Evolutionary conservation across 2,329 filamentous ascomycete genomes (phyloP), one percentile per base, ranked within the genome.

Genomic region (Coniochaeta sp.): DNA sequence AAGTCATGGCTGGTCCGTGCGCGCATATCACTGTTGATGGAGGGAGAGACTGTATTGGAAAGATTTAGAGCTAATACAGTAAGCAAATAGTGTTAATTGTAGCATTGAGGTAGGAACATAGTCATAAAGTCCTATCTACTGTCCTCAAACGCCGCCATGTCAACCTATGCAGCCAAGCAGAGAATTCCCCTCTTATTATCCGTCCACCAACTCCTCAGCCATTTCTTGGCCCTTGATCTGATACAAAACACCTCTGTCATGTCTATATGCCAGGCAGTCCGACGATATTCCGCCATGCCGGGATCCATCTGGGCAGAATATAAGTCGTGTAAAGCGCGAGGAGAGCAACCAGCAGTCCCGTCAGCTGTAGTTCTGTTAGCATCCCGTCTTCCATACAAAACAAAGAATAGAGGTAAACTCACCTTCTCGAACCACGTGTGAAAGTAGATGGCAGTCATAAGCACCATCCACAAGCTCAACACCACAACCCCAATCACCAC

Each of bases 351-450:
- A 82, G 61, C 22, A 85, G 77, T 22, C 82, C 82, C 47, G 81
- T 84, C 67, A 84, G 67, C 82, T 83, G 44, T 5, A 52, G 3
- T 14, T 4, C 9, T 12, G 47, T 52, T 52, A 52, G 47, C 47
- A 28, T 31, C 47, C 24, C 5, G 5, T 17, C 47, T 6, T 12
- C 22, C 22, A 40, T n/a, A n/a, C n/a, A n/a, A n/a, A n/a, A n/a
- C n/a, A n/a, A n/a, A n/a, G 7, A 36, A 12, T 36, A 36, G 14
- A 28, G 5, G 9, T n/a, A 9, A 31, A 31, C 81, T 69, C 68
- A 90, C 89, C 88, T 98, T 99, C 78, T 99, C 95, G 68, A 96
- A 88, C 93, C 93, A 98, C 0, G 95, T 99, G 74, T 99, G 95
- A 70, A 99, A 99, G 80, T 93, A 99, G 43, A 96, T 93, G 2